Base-by-base conservation (phyloP, 352 stramenopile genomes). In the Lagenidium giganteum region DNA sequence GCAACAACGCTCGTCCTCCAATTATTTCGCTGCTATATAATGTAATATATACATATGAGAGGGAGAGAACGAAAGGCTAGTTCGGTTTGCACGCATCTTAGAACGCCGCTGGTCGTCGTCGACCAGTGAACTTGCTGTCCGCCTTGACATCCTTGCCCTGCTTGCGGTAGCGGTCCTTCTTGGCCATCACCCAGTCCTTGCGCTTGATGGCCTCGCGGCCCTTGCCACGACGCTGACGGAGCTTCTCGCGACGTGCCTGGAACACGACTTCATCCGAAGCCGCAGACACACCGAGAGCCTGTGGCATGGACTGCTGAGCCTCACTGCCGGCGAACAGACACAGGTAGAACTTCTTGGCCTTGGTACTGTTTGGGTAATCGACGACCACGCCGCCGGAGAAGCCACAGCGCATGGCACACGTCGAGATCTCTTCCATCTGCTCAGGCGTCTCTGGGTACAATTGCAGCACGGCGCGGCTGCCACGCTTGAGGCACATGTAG, bases 311-410 rank as follows among this genome's bases (percentile, higher is more conserved):
- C 51, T 82, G 74, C 18, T 70, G 54, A 6, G 55, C 70, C 32
- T 90, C 96, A 32, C 85, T 87, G 40, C 96, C 87, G 39, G 98
- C 96, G 61, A 98, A 99, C 24, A 97, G 85, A 41, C 98, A 95
- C 14, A 99, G 61, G 63, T 98, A 99, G 70, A 99, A 98, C 64
- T 99, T 99, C 77, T 99, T 99, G 25, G 97, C 97, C 59, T 99
- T 99, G 27, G 96, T 81, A 65, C 72, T 98, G 68, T 99, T 99
- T 7, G 97, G 97, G 67, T 98, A 99, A 64, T 99, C 97, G 14
- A 99, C 96, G 7, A 99, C 96, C 23, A 99, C 77, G 55, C 97
- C 97, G 27, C 97, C 93, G 0, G 87, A 95, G 62, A 97, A 97
- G 8, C 87, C 89, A 29, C 80, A 92, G 38, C 71, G 78, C 84